A percentile compares a stretch with the other conserved stretches of the same genome.
Evolutionary conservation across 2,329 filamentous ascomycete genomes (phyloP).

Genomic region (Venturia effusa): DNA sequence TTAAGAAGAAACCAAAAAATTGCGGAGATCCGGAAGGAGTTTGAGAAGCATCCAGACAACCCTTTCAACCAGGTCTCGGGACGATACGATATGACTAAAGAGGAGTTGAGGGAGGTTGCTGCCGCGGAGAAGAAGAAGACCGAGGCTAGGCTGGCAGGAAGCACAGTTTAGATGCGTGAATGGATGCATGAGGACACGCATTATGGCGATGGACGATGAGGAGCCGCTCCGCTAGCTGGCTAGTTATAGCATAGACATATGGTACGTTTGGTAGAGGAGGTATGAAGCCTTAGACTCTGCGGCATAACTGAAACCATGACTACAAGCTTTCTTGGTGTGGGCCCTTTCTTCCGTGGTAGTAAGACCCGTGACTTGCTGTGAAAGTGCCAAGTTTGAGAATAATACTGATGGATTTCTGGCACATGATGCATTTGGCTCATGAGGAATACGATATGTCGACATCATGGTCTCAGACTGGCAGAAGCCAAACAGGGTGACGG

Average conservation of each 20-base stretch:
- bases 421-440: too few species aligned
- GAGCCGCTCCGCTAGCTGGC: background rate
- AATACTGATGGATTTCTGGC: too few species aligned
- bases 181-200: background rate
- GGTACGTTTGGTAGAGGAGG: background rate
- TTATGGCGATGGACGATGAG: background rate
- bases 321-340: too few species aligned
- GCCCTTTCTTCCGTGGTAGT: too few species aligned
- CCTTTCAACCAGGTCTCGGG: conserved; percentile 81
- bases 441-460: too few species aligned
- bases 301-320: background rate
- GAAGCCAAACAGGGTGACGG: too few species aligned
- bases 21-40: conserved; percentile 79
- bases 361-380: too few species aligned
- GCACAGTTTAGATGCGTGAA: background rate
- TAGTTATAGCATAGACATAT: background rate
- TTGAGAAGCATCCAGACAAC: conserved; percentile 89
- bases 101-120: conserved; percentile 59
- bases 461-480: too few species aligned
- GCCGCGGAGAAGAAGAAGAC: conserved; percentile 61
- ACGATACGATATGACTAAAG: conserved; percentile 64
- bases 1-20: conserved; percentile 75
- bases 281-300: background rate
- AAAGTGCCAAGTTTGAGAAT: too few species aligned
- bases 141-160: conserved; percentile 37